Conservation (phyloP, 768 basidiomycete species). For the Trametes cubensis region DNA sequence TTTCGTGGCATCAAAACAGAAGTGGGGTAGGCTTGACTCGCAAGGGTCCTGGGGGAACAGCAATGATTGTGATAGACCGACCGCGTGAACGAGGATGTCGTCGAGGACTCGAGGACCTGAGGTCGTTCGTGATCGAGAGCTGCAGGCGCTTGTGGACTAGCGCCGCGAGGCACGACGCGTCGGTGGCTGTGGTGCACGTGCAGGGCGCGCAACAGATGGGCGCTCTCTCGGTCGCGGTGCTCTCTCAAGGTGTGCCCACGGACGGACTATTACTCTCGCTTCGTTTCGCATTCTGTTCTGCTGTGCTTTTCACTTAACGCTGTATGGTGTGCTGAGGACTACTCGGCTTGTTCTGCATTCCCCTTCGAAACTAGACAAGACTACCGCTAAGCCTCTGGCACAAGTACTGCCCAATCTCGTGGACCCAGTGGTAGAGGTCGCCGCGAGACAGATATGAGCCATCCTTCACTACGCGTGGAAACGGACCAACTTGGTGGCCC, state of each 20-base stretch:
- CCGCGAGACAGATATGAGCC: constrained; percentile 1
- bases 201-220: not conserved
- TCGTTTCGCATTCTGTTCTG: no score
- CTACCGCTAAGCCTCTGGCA: no score
- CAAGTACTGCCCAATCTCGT: no score
- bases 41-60: no score
- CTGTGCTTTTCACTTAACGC: not conserved
- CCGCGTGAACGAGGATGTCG: no score
- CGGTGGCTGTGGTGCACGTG: constrained; percentile 13
- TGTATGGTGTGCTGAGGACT: not conserved
- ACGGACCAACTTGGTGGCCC: constrained; percentile 15
- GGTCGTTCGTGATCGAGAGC: no score
- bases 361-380: no score
- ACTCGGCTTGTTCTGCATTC: not conserved
- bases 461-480: constrained; percentile 26
- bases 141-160: not conserved
- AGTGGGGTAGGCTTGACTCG: not conserved
- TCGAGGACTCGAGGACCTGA: no score
- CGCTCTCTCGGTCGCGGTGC: not conserved
- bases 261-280: not conserved
- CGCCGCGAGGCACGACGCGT: constrained; percentile 14
- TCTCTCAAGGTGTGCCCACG: not conserved
- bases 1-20: constrained; percentile 27
- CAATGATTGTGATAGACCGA: no score
- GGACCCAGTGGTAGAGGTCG: not conserved